A percentile compares a stretch with the other conserved stretches of the same genome.
These are phyloP conservation scores for Sungouiozyma intestinalis DNA, from an alignment of 805 yeast species.

Conservation along the genomic window DNA sequence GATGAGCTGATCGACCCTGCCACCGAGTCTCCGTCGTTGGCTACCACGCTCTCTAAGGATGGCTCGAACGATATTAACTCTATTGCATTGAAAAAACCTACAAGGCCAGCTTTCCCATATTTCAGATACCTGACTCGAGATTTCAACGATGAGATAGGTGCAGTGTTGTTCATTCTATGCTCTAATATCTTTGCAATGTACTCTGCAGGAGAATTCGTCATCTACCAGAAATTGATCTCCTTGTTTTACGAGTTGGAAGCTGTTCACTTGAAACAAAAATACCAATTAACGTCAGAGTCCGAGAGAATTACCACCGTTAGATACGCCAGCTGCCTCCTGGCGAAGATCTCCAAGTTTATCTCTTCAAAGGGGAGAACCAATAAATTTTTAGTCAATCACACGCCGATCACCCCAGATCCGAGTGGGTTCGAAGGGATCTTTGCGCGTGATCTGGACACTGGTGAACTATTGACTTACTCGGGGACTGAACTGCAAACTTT, in stretches of 20 bases:
- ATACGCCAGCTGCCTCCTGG: conserved; percentile 41
- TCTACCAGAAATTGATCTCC: conserved; percentile 43
- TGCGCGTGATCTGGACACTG: conserved; percentile 51
- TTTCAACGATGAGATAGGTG: conserved; percentile 45
- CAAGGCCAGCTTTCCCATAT: conserved; percentile 48
- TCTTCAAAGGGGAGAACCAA: conserved; percentile 34
- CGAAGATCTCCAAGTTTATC: conserved; percentile 52
- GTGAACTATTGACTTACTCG: conserved; percentile 40
- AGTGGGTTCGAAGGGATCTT: conserved; percentile 60
- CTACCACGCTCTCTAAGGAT: conserved; percentile 23
- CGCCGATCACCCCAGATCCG: conserved; percentile 30
- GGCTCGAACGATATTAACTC: conserved; percentile 23
- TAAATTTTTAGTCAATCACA: conserved; percentile 11
- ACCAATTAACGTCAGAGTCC: conserved; percentile 41
- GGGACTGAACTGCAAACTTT: conserved; percentile 43
- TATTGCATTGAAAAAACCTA: conserved; percentile 15
- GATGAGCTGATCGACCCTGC: conserved; percentile 3
- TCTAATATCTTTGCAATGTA: conserved; percentile 61
- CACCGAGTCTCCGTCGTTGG: conserved; percentile 26
- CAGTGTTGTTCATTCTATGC: conserved; percentile 46
- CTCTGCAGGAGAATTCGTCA: conserved; percentile 58
- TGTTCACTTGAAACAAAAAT: conserved; percentile 41
- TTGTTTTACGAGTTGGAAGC: conserved; percentile 51
- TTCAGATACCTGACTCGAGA: conserved; percentile 35
- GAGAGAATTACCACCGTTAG: conserved; percentile 42